Evolutionary conservation across 371 early-diverging fungal genomes (phyloP).

Genomic region (Rhizopus arrhizus): DNA sequence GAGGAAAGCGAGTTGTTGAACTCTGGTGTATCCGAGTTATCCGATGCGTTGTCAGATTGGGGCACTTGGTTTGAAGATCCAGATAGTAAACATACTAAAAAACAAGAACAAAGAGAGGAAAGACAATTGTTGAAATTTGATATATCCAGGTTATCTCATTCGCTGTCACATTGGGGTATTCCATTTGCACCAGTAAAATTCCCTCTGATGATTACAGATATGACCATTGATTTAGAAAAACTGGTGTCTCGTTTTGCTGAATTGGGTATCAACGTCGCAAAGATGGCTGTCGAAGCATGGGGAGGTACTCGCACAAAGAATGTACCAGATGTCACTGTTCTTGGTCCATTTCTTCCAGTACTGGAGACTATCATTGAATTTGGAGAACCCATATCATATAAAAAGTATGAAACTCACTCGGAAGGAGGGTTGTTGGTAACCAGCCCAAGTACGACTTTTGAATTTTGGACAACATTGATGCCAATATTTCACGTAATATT

Average conservation of each 20-base stretch:
- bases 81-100: too few species aligned
- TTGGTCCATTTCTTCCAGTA: background rate
- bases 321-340: background rate
- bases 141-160: too few species aligned
- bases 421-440: background rate
- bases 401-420: background rate
- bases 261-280: background rate
- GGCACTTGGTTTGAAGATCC: too few species aligned
- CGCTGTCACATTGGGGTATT: too few species aligned
- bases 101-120: too few species aligned
- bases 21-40: background rate
- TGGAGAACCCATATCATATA: background rate
- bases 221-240: background rate
- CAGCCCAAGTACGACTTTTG: background rate
- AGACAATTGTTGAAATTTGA: too few species aligned
- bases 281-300: background rate
- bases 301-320: background rate
- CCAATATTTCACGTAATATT: background rate
- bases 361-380: background rate
- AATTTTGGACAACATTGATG: background rate
- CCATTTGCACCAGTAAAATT: background rate
- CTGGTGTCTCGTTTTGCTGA: too few species aligned
- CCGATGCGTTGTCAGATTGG: too few species aligned
- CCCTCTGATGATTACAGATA: background rate
- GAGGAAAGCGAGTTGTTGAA: background rate